These are phyloP conservation scores for Agrocybe praecox DNA, from an alignment of 768 basidiomycete species.

Conservation along the genomic window DNA sequence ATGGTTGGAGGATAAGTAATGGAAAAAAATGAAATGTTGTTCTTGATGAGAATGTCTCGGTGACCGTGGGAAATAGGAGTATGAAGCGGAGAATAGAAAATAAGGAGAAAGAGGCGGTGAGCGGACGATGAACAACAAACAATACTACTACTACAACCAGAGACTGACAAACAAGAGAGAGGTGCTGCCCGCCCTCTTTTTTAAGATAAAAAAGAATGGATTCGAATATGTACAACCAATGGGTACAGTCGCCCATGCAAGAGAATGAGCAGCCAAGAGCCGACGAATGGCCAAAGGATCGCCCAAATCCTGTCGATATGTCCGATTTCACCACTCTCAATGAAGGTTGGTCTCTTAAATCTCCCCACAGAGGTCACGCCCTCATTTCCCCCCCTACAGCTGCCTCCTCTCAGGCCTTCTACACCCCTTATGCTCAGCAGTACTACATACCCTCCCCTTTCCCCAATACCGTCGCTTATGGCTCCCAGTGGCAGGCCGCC, in stretches of 20 bases:
- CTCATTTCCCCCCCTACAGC: too few species aligned
- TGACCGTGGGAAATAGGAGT: slow-evolving; percentile 40
- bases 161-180: not conserved
- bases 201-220: slow-evolving; percentile 41
- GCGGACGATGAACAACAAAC: not conserved
- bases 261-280: slow-evolving; percentile 29
- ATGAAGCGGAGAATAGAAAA: slow-evolving; percentile 32
- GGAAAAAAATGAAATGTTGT: slow-evolving; percentile 16
- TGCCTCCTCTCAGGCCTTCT: slow-evolving; percentile 40
- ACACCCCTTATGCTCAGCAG: slow-evolving; percentile 37
- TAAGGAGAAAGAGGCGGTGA: not conserved
- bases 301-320: slow-evolving; percentile 37
- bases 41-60: slow-evolving; percentile 32
- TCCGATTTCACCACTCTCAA: slow-evolving; percentile 43
- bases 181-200: slow-evolving; percentile 1
- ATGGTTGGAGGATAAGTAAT: slow-evolving; percentile 12
- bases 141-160: not conserved
- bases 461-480: slow-evolving; percentile 53
- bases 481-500: slow-evolving; percentile 45
- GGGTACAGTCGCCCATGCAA: slow-evolving; percentile 41
- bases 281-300: slow-evolving; percentile 51
- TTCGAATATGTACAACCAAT: slow-evolving; percentile 44
- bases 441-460: slow-evolving; percentile 47
- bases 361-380: slow-evolving; percentile 4
- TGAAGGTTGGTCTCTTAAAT: slow-evolving; percentile 37